phyloP scores from a whole-genome alignment of 2,329 filamentous ascomycete genomes.

The Sarocladium strictum region DNA sequence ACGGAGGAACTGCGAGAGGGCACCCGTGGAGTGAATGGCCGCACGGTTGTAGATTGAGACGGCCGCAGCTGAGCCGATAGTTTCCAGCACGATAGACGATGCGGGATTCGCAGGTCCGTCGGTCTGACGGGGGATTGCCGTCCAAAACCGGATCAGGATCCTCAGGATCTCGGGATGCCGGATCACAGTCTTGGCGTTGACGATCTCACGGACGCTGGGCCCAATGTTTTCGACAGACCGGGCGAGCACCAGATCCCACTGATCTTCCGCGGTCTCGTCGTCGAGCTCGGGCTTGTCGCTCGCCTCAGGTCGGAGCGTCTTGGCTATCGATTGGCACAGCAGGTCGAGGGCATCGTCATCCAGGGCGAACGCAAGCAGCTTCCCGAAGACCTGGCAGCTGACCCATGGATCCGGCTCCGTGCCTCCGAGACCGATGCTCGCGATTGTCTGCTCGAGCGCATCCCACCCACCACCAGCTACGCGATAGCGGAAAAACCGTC shows the following conservation, averaged over 20 bases:
- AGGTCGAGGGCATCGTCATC: constrained; percentile 69
- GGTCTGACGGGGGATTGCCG: constrained; percentile 47
- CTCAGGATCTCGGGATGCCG: constrained; percentile 59
- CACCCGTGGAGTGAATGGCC: constrained; percentile 65
- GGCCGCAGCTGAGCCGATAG: constrained; percentile 50
- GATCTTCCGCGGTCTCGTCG: constrained; percentile 28
- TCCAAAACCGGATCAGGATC: constrained; percentile 58
- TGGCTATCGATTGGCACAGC: constrained; percentile 53
- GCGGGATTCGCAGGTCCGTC: constrained; percentile 41
- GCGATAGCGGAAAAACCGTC: constrained; percentile 74
- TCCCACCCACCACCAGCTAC: constrained; percentile 76
- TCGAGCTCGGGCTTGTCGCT: constrained; percentile 18
- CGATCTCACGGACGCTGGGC: constrained; percentile 38
- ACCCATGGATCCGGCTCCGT: constrained; percentile 63
- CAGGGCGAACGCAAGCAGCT: constrained; percentile 72
- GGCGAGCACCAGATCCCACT: constrained; percentile 32
- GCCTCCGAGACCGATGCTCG: constrained; percentile 58
- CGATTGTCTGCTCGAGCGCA: constrained; percentile 66
- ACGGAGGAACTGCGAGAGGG: constrained; percentile 60
- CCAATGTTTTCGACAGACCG: constrained; percentile 30
- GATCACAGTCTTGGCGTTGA: constrained; percentile 46
- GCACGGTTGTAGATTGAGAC: constrained; percentile 64
- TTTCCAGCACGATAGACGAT: constrained; percentile 60
- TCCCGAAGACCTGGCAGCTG: constrained; percentile 71
- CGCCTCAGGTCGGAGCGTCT: constrained; percentile 25